phyloP scores from a whole-genome alignment of 163 green algal genomes.

The Volvox carteri region DNA sequence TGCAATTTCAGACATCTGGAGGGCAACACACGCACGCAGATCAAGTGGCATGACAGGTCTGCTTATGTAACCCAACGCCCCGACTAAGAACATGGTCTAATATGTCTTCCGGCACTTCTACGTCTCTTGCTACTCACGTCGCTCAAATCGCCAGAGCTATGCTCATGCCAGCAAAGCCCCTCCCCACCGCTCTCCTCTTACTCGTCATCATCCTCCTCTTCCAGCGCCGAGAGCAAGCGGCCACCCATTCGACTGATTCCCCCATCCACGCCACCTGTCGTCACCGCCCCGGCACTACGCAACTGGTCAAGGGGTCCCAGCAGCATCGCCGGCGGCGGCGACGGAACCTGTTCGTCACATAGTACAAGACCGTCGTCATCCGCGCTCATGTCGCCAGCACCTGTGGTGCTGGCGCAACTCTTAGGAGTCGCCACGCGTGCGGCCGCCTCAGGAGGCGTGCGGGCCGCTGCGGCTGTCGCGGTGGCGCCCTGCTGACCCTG shows the following conservation, averaged over 20 bases:
- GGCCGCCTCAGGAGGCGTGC: no score
- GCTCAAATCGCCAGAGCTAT: no score
- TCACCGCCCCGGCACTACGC: neutral
- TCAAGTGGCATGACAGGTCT: no score
- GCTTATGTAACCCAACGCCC: no score
- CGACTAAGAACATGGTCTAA: no score
- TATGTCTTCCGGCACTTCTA: no score
- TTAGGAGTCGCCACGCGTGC: neutral
- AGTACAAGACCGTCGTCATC: slow-evolving; percentile 16
- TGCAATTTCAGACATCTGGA: no score
- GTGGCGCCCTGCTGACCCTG: no score
- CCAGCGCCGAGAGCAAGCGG: neutral
- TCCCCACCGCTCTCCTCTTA: neutral
- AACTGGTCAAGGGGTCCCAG: slow-evolving; percentile 11
- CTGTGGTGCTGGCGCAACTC: neutral
- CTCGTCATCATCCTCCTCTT: slow-evolving; percentile 40
- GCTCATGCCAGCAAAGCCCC: no score
- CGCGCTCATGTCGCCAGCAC: neutral
- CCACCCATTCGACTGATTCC: neutral
- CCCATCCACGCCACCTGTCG: neutral
- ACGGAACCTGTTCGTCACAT: slow-evolving; percentile 21
- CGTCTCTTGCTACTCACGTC: no score
- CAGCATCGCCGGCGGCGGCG: slow-evolving; percentile 32
- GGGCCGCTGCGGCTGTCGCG: neutral
- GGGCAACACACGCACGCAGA: no score